A percentile compares a stretch with the other conserved stretches of the same genome.
phyloP scores from a whole-genome alignment of 2,329 filamentous ascomycete genomes.

The Paecilomyces sp. region DNA sequence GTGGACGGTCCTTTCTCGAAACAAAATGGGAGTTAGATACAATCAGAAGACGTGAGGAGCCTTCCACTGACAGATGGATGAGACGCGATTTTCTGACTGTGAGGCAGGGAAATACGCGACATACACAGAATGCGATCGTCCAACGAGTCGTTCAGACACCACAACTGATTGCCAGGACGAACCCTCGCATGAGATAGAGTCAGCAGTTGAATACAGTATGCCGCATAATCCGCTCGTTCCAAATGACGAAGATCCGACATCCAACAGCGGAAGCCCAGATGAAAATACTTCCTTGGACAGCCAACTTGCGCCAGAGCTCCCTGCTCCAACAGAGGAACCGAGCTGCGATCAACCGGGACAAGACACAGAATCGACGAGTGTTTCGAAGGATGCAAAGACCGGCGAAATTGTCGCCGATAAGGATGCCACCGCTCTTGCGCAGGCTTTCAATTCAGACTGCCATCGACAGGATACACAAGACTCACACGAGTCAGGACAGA shows the following conservation, averaged over 20 bases:
- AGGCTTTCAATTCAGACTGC: neutral
- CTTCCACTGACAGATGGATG: neutral
- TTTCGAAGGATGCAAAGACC: neutral
- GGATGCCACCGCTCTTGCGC: neutral
- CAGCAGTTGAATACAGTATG: neutral
- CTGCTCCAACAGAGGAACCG: neutral
- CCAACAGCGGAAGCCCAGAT: neutral
- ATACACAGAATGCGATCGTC: neutral
- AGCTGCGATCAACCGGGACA: neutral
- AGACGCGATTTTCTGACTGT: slow-evolving; percentile 6
- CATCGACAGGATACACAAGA: neutral
- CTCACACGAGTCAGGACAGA: neutral
- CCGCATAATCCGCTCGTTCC: neutral
- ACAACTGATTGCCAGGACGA: neutral
- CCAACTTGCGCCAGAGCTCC: neutral
- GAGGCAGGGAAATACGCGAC: slow-evolving; percentile 1
- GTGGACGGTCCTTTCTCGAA: slow-evolving; percentile 31
- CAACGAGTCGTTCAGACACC: neutral
- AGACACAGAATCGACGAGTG: neutral
- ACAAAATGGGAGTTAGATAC: slow-evolving; percentile 33
- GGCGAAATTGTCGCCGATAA: neutral
- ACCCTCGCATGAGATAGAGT: neutral
- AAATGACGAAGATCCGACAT: neutral
- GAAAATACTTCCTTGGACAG: neutral
- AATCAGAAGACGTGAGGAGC: slow-evolving; percentile 22